These are phyloP conservation scores for Carex parvula DNA, from an alignment of 176 grass and related monocot species.

Conservation along the genomic window DNA sequence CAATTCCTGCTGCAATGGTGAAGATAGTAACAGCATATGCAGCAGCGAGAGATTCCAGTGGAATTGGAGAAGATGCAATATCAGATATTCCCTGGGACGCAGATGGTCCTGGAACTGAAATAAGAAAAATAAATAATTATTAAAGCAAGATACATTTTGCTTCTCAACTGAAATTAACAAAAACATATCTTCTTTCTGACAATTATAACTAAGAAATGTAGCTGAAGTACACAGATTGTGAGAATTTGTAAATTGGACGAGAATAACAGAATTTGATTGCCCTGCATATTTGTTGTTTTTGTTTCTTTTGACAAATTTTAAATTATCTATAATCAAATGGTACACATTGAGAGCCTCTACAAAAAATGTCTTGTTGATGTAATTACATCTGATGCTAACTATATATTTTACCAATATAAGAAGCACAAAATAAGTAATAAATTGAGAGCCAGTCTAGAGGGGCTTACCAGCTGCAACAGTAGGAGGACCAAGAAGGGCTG, in stretches of 20 bases:
- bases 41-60: background rate
- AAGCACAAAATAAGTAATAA: background rate
- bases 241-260: background rate
- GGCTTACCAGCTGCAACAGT: background rate
- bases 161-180: background rate
- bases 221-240: background rate
- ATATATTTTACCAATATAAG: background rate
- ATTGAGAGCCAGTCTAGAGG: background rate
- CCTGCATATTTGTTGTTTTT: background rate
- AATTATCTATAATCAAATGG: background rate
- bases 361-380: background rate
- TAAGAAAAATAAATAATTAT: background rate
- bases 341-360: background rate
- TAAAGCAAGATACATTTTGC: background rate
- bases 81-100: background rate
- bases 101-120: background rate
- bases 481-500: background rate
- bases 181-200: background rate
- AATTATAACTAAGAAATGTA: background rate
- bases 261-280: background rate
- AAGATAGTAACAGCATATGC: background rate
- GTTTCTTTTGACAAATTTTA: background rate
- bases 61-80: background rate
- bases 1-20: background rate
- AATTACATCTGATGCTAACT: background rate